Evolutionary conservation across 2,329 filamentous ascomycete genomes (phyloP).

Genomic region (Trichoderma simmonsii): DNA sequence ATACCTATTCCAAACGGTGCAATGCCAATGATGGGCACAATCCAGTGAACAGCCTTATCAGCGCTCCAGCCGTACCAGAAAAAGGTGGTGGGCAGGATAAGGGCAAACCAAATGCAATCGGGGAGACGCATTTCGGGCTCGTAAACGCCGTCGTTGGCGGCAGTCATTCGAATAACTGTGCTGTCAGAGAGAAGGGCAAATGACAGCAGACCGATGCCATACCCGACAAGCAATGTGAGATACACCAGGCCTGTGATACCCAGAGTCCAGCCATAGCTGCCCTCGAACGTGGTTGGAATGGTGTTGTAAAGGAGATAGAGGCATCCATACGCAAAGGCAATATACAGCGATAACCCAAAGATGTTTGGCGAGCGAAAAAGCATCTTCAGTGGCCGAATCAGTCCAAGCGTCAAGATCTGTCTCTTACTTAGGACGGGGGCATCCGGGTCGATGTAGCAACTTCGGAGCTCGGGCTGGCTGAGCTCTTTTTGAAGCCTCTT

Average conservation of each 20-base stretch:
- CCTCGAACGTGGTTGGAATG: conserved; percentile 48
- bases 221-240: neutral
- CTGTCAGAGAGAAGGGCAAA: conserved; percentile 38
- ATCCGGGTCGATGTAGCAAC: neutral
- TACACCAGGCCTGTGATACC: conserved; percentile 7
- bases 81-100: conserved; percentile 33
- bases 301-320: conserved; percentile 28
- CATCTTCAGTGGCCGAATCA: conserved; percentile 34
- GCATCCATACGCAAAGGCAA: conserved; percentile 9
- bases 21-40: conserved; percentile 36
- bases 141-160: neutral
- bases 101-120: conserved; percentile 32
- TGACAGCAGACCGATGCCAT: neutral
- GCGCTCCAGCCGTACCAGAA: conserved; percentile 37
- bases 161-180: conserved; percentile 36
- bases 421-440: conserved; percentile 1
- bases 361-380: conserved; percentile 51
- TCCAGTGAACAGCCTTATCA: conserved; percentile 32
- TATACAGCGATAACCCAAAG: conserved; percentile 38
- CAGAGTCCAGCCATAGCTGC: conserved; percentile 18
- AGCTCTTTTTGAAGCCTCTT: neutral
- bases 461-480: neutral
- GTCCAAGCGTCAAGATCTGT: neutral
- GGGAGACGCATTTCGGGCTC: conserved; percentile 35
- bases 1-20: conserved; percentile 5